These are phyloP conservation scores for Colletotrichum musae DNA, from an alignment of 2,329 filamentous ascomycete species.

Conservation along the genomic window DNA sequence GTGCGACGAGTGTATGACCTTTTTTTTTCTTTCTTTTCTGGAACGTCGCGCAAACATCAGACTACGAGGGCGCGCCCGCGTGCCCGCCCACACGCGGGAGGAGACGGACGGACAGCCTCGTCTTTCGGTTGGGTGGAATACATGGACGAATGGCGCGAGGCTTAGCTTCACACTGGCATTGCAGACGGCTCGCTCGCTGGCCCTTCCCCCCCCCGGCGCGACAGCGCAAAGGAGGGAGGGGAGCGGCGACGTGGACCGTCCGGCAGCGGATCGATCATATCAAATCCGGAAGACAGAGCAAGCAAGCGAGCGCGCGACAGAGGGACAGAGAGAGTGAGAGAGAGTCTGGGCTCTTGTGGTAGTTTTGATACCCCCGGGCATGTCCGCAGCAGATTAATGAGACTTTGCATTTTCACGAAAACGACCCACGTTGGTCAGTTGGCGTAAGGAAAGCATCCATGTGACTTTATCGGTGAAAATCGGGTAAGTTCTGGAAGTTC, in stretches of 20 bases:
- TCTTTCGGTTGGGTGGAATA: slow-evolving; percentile 36
- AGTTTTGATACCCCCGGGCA: slow-evolving; percentile 35
- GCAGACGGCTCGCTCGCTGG: slow-evolving; percentile 29
- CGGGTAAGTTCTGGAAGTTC: no score
- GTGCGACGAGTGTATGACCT: slow-evolving; percentile 37
- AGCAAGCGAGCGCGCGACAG: neutral
- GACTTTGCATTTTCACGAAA: slow-evolving; percentile 11
- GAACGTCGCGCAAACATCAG: slow-evolving; percentile 28
- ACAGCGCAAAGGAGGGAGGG: slow-evolving; percentile 7
- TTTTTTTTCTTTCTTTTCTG: no score
- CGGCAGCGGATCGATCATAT: slow-evolving; percentile 24
- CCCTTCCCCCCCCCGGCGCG: neutral
- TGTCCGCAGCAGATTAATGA: slow-evolving; percentile 21
- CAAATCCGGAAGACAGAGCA: neutral
- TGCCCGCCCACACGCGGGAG: neutral
- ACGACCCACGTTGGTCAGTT: neutral
- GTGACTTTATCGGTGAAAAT: no score
- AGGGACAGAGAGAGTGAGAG: neutral
- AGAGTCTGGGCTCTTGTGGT: slow-evolving; percentile 22
- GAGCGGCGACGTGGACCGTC: slow-evolving; percentile 31
- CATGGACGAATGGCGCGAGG: slow-evolving; percentile 32
- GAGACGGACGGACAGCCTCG: slow-evolving; percentile 35
- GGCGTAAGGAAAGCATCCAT: neutral
- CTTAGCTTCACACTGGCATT: slow-evolving; percentile 27
- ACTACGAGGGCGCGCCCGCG: slow-evolving; percentile 12